phyloP scores from a whole-genome alignment of 148 eudicot species.

The Rhododendron ferrugineum region DNA sequence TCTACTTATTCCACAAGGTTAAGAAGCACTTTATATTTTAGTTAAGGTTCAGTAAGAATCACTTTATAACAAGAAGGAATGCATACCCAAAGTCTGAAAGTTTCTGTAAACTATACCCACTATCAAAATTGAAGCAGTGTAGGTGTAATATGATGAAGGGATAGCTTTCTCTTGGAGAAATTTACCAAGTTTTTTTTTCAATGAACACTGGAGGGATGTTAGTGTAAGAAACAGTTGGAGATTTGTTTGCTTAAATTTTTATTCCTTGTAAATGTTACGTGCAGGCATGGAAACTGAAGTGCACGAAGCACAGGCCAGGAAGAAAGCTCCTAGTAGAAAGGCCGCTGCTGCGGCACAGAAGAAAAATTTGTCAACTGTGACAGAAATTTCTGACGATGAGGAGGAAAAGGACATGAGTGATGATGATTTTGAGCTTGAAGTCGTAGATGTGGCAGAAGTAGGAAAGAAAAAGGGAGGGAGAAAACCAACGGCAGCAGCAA shows the following conservation, averaged over 20 bases:
- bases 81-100: neutral
- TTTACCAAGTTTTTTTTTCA: too few relatives aligned
- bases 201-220: neutral
- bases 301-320: constrained; percentile 17
- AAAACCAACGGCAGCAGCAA: constrained; percentile 46
- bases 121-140: neutral
- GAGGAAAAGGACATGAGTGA: constrained; percentile 25
- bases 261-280: neutral
- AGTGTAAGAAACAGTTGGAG: neutral
- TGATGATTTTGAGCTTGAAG: constrained; percentile 40
- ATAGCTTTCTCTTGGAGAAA: neutral
- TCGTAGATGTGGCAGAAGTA: constrained; percentile 15
- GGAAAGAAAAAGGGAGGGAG: constrained; percentile 51
- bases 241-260: neutral
- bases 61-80: neutral
- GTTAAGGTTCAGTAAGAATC: neutral
- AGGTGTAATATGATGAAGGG: neutral
- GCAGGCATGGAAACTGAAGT: constrained; percentile 53
- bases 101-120: neutral
- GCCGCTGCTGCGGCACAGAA: constrained; percentile 33
- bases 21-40: neutral
- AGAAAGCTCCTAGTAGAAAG: constrained; percentile 35
- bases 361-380: constrained; percentile 22
- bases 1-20: neutral
- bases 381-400: constrained; percentile 55